These are phyloP conservation scores for Circinella umbellata DNA, from an alignment of 371 early-diverging fungal species.

Conservation along the genomic window DNA sequence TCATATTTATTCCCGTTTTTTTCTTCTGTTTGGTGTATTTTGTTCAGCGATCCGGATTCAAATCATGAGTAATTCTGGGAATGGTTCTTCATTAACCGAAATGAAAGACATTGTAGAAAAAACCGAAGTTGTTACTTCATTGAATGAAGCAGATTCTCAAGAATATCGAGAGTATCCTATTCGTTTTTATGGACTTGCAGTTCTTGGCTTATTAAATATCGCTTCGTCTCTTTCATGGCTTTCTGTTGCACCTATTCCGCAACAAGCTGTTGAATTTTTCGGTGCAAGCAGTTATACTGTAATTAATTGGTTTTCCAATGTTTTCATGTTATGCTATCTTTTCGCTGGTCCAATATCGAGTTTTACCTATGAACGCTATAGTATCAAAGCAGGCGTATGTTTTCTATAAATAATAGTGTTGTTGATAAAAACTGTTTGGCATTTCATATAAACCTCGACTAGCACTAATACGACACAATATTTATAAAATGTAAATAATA, in stretches of 20 bases:
- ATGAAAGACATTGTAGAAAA: neutral
- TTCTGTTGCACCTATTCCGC: conserved; percentile 45
- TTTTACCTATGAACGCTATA: conserved; percentile 54
- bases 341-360: conserved; percentile 57
- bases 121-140: neutral
- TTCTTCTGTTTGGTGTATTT: no score
- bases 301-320: conserved; percentile 55
- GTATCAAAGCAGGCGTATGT: conserved; percentile 53
- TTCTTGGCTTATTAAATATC: conserved; percentile 50
- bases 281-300: conserved; percentile 28
- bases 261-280: conserved; percentile 35
- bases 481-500: neutral
- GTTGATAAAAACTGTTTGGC: conserved; percentile 2
- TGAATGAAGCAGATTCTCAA: neutral
- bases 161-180: conserved; percentile 39
- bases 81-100: neutral
- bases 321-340: conserved; percentile 59
- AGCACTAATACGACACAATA: neutral
- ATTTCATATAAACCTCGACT: neutral
- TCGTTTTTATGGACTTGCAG: conserved; percentile 45
- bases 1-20: no score
- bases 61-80: neutral
- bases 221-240: conserved; percentile 50
- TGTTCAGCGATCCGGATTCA: no score
- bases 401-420: neutral